Base-by-base conservation (phyloP, 2,329 filamentous ascomycete genomes). In the Coccinonectria pachysandricola region DNA sequence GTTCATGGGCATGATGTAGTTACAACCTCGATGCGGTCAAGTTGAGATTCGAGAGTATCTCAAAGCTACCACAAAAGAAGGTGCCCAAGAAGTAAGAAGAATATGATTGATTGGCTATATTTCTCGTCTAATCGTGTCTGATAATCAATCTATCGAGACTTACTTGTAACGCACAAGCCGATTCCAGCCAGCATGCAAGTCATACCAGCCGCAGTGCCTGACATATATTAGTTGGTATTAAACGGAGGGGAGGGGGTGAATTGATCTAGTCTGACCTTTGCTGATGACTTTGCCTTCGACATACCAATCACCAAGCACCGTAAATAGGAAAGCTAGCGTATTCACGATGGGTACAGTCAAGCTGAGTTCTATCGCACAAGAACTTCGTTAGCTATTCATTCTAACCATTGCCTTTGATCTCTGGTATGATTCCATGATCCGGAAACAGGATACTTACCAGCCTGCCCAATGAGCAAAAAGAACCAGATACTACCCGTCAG, bases 401-500 rank as follows among this genome's bases (percentile, higher is more conserved):
- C n/a, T n/a, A n/a, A n/a, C n/a, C n/a, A n/a, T n/a, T n/a, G n/a
- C n/a, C n/a, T n/a, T n/a, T n/a, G 7, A 21, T 26, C n/a, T 32
- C 30, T 24, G 28, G 21, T 35, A n/a, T n/a, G n/a, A n/a, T n/a
- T n/a, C n/a, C n/a, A n/a, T n/a, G n/a, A n/a, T n/a, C n/a, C n/a
- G n/a, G n/a, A n/a, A n/a, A n/a, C n/a, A n/a, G n/a, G n/a, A n/a
- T n/a, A 68, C 79, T 43, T 57, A 92, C 86, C 86, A 45, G 87
- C 87, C 53, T 91, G 75, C 6, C 88, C 88, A 57, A 96, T 88
- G 39, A 96, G 63, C 41, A 96, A 57, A 45, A 96, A 96, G 58
- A 96, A 96, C 88, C 88, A 96, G 29, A 95, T 69, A 49, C 85
- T 93, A 15, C 88, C 88, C 3, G 88, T 94, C 27, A 96, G 59